Percentiles rank a stretch among this genome's conserved stretches.
Evolutionary conservation across 2,329 filamentous ascomycete species (phyloP).

Genomic region (Pseudocercospora musae): DNA sequence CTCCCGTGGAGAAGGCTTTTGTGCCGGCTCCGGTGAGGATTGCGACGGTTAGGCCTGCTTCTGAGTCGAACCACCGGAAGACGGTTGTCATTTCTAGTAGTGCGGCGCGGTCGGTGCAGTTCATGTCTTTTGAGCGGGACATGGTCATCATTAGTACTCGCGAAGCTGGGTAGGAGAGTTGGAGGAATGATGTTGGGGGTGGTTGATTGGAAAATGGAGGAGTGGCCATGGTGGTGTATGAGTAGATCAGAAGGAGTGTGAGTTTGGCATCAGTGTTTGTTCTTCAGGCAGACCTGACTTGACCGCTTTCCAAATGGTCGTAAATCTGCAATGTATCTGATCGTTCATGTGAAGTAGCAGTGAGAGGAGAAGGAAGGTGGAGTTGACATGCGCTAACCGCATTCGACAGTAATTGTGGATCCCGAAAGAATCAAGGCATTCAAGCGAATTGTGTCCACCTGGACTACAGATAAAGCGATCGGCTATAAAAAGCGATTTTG

Average conservation of each 20-base stretch:
- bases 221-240: not conserved
- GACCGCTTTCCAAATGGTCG: too few relatives aligned
- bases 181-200: conserved; percentile 12
- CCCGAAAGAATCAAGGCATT: not conserved
- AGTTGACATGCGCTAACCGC: not conserved
- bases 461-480: not conserved
- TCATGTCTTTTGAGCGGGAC: conserved; percentile 42
- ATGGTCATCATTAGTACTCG: conserved; percentile 51
- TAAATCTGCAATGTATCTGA: too few relatives aligned
- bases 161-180: conserved; percentile 44
- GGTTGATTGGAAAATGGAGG: not conserved
- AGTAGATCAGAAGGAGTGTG: not conserved
- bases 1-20: conserved; percentile 34
- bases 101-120: conserved; percentile 27
- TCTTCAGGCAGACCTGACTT: not conserved
- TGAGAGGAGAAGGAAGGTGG: not conserved
- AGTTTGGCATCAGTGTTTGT: not conserved
- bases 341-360: not conserved
- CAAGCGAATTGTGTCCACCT: not conserved
- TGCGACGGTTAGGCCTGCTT: conserved; percentile 26
- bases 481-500: not conserved
- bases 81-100: conserved; percentile 48
- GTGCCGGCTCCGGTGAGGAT: conserved; percentile 33
- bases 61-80: conserved; percentile 52
- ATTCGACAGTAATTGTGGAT: not conserved